Percentiles rank a stretch among this genome's conserved stretches.
Evolutionary conservation across 169 alveolate genomes (phyloP).

Genomic region (Eimeria necatrix): DNA sequence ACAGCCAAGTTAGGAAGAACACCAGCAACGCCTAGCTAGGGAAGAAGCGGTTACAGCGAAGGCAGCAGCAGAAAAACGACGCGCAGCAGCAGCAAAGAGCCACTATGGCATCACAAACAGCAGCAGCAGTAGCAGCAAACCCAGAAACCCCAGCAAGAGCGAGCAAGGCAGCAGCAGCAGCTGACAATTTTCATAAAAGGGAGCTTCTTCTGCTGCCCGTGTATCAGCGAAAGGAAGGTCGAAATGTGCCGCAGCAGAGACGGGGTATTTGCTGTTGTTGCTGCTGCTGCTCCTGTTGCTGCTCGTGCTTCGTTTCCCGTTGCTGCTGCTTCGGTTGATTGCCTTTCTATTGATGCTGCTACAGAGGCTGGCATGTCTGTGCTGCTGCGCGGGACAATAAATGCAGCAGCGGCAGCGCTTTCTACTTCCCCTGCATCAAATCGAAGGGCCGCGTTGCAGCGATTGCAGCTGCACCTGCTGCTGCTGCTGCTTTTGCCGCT

Average conservation of each 20-base stretch:
- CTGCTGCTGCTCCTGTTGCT: background rate
- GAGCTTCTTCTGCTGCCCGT: slow-evolving; percentile 46
- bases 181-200: slow-evolving; percentile 50
- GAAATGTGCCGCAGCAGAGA: slow-evolving; percentile 34
- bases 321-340: background rate
- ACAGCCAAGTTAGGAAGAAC: too few species aligned
- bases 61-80: background rate
- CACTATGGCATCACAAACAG: too few species aligned
- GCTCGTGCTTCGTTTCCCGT: background rate
- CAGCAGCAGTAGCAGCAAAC: background rate
- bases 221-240: slow-evolving; percentile 4
- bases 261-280: background rate
- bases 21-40: too few species aligned
- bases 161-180: background rate
- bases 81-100: too few species aligned
- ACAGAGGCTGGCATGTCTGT: background rate
- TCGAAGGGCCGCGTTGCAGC: background rate
- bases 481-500: background rate
- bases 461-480: background rate
- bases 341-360: background rate
- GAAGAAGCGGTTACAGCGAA: background rate
- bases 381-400: background rate
- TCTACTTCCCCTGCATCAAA: background rate
- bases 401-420: slow-evolving; percentile 33
- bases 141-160: background rate